phyloP scores from a whole-genome alignment of 2,329 filamentous ascomycete species.

The Colletotrichum graminicola region DNA sequence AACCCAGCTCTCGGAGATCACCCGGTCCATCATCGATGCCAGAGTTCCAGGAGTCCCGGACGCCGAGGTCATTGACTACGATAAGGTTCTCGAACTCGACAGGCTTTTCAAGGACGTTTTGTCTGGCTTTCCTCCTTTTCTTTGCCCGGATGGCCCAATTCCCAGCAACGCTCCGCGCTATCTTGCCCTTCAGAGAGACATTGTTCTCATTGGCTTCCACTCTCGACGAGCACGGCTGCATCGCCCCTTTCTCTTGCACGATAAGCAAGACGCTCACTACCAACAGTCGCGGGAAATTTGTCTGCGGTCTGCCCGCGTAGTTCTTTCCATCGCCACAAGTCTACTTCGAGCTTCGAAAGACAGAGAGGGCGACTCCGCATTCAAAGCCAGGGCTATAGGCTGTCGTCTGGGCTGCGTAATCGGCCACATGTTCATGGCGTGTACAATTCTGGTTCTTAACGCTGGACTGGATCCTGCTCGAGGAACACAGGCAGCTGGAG shows the following conservation, averaged over 20 bases:
- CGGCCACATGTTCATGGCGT: constrained; percentile 45
- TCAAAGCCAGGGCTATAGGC: neutral
- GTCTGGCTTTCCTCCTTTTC: constrained; percentile 42
- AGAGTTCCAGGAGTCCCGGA: constrained; percentile 45
- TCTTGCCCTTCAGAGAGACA: constrained; percentile 43
- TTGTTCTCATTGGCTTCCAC: constrained; percentile 44
- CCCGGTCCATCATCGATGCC: constrained; percentile 52
- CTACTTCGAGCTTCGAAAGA: constrained; percentile 40
- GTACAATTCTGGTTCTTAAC: constrained; percentile 44
- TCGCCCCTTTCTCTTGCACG: constrained; percentile 46
- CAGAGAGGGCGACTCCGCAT: neutral
- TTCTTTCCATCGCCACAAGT: constrained; percentile 42
- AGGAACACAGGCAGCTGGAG: neutral
- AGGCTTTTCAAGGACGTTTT: constrained; percentile 44
- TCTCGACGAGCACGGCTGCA: constrained; percentile 46
- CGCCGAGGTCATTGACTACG: constrained; percentile 50
- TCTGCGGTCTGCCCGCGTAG: constrained; percentile 45
- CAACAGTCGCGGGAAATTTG: constrained; percentile 42
- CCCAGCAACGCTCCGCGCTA: constrained; percentile 36
- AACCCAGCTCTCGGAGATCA: constrained; percentile 53
- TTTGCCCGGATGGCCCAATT: constrained; percentile 39
- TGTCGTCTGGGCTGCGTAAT: constrained; percentile 44
- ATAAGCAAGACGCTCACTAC: constrained; percentile 27
- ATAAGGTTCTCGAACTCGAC: constrained; percentile 51
- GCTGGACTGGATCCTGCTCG: constrained; percentile 27